Percentiles rank a stretch among this genome's conserved stretches.
Conservation (phyloP, 768 basidiomycete species). For the Lactarius hatsudake region DNA sequence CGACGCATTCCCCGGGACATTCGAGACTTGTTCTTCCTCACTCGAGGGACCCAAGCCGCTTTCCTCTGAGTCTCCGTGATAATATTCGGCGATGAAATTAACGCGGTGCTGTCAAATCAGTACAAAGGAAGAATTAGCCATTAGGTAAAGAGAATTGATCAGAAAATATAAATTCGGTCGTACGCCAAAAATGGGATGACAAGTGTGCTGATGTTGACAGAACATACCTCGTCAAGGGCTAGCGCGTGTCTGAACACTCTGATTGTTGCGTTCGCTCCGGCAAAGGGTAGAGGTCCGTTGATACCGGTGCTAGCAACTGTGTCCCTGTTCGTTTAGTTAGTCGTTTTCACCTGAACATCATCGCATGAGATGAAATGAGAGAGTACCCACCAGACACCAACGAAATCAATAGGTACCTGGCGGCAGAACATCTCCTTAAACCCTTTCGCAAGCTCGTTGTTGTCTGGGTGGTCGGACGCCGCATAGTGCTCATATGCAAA, state of each 20-base stretch:
- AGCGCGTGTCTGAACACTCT: conserved; percentile 75
- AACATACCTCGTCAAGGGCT: conserved; percentile 68
- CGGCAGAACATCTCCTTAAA: conserved; percentile 74
- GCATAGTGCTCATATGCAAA: conserved; percentile 73
- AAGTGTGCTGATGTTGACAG: no score
- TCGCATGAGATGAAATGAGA: background rate
- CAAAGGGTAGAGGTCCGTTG: conserved; percentile 64
- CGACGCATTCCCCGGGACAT: background rate
- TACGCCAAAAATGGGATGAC: background rate
- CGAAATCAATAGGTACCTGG: conserved; percentile 67
- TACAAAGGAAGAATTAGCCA: background rate
- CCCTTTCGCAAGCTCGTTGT: conserved; percentile 49
- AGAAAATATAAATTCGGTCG: no score
- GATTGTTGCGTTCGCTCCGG: conserved; percentile 57
- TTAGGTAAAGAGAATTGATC: background rate
- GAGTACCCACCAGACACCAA: conserved; percentile 66
- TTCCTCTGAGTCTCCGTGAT: conserved; percentile 40
- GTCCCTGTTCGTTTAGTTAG: conserved; percentile 47
- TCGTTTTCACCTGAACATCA: no score
- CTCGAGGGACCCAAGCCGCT: no score
- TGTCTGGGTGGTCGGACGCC: conserved; percentile 41
- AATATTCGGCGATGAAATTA: conserved; percentile 62
- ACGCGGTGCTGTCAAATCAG: conserved; percentile 49
- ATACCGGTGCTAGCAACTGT: conserved; percentile 77
- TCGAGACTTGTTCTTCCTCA: background rate